Percentiles rank a stretch among this genome's conserved stretches.
These are phyloP conservation scores for Rhipidocladum racemiflorum DNA, from an alignment of 176 grass and related monocot genomes.

Conservation along the genomic window DNA sequence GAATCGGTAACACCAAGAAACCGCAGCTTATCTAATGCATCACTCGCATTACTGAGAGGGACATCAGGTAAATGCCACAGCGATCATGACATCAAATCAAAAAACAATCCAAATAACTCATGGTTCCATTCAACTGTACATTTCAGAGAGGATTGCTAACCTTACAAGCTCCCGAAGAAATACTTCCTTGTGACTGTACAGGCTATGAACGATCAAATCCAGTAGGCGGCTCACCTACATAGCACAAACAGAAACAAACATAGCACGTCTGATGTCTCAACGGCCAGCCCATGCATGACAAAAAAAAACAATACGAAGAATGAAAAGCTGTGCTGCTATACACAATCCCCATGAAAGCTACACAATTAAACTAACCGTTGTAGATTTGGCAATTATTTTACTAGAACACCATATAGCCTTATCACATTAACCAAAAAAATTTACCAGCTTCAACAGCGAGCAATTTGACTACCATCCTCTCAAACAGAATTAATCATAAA, in stretches of 20 bases:
- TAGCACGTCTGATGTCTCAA: neutral
- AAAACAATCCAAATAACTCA: neutral
- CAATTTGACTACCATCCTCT: neutral
- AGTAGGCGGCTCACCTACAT: conserved; percentile 75
- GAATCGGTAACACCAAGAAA: conserved; percentile 84
- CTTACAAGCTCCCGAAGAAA: conserved; percentile 89
- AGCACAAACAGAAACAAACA: conserved; percentile 6
- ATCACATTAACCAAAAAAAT: neutral
- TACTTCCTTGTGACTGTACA: conserved; percentile 93
- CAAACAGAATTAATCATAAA: neutral
- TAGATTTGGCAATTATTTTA: neutral
- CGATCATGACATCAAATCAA: neutral
- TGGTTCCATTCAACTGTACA: neutral
- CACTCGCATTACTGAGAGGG: conserved; percentile 66
- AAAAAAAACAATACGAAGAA: neutral
- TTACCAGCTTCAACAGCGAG: neutral
- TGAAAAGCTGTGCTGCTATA: neutral
- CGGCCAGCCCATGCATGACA: neutral
- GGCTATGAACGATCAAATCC: conserved; percentile 90
- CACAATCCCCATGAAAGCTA: neutral
- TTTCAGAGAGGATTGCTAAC: conserved; percentile 26
- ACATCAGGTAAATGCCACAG: neutral
- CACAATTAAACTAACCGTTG: neutral
- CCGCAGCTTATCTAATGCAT: conserved; percentile 86
- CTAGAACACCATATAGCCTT: neutral